Percentiles rank a stretch among this genome's conserved stretches.
phyloP scores from a whole-genome alignment of 768 basidiomycete species.

The Gloeopeniophorella convolvens region DNA sequence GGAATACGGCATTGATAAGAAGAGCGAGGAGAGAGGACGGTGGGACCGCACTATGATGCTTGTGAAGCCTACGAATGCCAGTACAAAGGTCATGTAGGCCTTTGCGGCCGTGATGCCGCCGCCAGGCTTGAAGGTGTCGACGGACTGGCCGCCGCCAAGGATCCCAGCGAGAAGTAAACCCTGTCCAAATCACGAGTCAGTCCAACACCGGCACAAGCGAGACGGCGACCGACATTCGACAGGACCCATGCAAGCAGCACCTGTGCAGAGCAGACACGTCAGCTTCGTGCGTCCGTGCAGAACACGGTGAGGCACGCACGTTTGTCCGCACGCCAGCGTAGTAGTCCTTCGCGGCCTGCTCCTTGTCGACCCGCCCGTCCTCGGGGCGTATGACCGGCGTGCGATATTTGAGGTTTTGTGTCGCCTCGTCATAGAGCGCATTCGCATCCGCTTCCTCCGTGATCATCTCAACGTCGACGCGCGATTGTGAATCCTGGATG shows the following conservation, averaged over 20 bases:
- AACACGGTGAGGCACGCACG: slow-evolving; percentile 29
- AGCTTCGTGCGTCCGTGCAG: background rate
- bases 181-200: slow-evolving; percentile 30
- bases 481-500: slow-evolving; percentile 68
- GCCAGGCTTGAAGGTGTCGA: slow-evolving; percentile 51
- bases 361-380: slow-evolving; percentile 46
- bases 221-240: slow-evolving; percentile 54
- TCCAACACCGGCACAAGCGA: background rate
- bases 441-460: slow-evolving; percentile 79
- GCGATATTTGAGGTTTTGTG: slow-evolving; percentile 60
- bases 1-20: slow-evolving; percentile 18
- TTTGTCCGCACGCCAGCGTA: slow-evolving; percentile 86
- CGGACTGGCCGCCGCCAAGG: slow-evolving; percentile 51
- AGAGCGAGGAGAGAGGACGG: background rate
- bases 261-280: slow-evolving; percentile 26
- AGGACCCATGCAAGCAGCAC: slow-evolving; percentile 76
- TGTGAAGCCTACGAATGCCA: slow-evolving; percentile 75
- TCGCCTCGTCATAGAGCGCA: slow-evolving; percentile 76
- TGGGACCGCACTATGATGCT: slow-evolving; percentile 46
- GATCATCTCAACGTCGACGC: slow-evolving; percentile 84
- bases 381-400: slow-evolving; percentile 33
- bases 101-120: slow-evolving; percentile 52
- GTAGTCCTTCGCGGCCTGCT: slow-evolving; percentile 75
- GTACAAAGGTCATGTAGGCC: slow-evolving; percentile 72
- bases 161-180: slow-evolving; percentile 66